phyloP scores from a whole-genome alignment of 75 land plant genomes.

The Larix kaempferi region DNA sequence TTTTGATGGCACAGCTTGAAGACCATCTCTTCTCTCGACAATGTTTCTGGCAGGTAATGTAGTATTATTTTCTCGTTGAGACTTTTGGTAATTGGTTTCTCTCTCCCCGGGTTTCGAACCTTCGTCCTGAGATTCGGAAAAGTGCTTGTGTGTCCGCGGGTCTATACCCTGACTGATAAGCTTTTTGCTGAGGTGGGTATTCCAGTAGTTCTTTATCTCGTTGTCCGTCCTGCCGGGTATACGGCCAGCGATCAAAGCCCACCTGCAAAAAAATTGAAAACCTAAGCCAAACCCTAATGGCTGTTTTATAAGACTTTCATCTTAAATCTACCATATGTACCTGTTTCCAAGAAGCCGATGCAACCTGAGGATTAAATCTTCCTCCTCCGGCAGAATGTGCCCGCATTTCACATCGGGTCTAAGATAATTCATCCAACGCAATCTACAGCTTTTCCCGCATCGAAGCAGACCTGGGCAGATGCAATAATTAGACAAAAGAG shows the following conservation, averaged over 20 bases:
- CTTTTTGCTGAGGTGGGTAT: slow-evolving; percentile 12
- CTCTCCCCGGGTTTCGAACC: neutral
- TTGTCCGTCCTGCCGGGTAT: slow-evolving; percentile 13
- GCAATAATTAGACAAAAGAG: neutral
- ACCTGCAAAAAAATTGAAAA: neutral
- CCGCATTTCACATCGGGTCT: slow-evolving; percentile 61
- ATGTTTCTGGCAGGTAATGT: no score
- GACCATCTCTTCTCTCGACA: no score
- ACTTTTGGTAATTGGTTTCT: neutral
- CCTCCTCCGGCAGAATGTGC: slow-evolving; percentile 50
- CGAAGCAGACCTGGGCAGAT: slow-evolving; percentile 35
- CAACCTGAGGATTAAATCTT: slow-evolving; percentile 42
- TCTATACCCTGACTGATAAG: slow-evolving; percentile 12
- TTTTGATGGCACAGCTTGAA: no score
- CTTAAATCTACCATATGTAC: slow-evolving; percentile 14
- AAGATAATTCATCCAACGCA: slow-evolving; percentile 67
- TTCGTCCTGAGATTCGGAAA: neutral
- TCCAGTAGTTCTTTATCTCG: slow-evolving; percentile 14
- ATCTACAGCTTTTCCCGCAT: slow-evolving; percentile 68
- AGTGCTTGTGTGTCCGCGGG: slow-evolving; percentile 13
- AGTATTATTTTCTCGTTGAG: neutral
- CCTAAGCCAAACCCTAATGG: no score
- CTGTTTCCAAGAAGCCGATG: slow-evolving; percentile 60
- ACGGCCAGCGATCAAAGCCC: slow-evolving; percentile 12
- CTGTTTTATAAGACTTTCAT: no score